These are phyloP conservation scores for Plasmopara halstedii DNA, from an alignment of 352 stramenopile genomes.

Conservation along the genomic window DNA sequence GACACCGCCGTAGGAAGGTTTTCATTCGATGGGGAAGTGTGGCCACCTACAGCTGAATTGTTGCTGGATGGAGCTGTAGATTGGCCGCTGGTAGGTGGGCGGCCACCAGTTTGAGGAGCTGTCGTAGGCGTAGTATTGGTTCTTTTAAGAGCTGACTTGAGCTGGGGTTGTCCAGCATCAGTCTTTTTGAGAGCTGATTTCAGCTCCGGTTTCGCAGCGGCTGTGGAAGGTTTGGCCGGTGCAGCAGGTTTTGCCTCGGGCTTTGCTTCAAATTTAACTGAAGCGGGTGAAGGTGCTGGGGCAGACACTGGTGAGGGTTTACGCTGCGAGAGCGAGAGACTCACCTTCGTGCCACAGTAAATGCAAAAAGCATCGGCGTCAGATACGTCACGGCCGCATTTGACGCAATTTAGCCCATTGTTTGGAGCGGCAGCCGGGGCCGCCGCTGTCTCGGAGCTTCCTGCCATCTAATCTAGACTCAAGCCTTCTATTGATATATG, in stretches of 20 bases:
- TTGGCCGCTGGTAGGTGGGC: slow-evolving; percentile 23
- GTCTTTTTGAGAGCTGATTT: slow-evolving; percentile 11
- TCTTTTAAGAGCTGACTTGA: slow-evolving; percentile 12
- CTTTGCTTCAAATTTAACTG: no score
- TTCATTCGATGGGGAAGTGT: slow-evolving; percentile 18
- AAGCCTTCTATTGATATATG: background rate
- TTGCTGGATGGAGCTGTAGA: slow-evolving; percentile 21
- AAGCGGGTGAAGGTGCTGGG: background rate
- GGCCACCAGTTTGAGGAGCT: slow-evolving; percentile 15
- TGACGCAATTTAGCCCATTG: slow-evolving; percentile 56
- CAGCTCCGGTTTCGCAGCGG: slow-evolving; percentile 5
- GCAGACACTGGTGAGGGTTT: slow-evolving; percentile 22
- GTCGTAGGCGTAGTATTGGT: slow-evolving; percentile 9
- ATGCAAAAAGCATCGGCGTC: slow-evolving; percentile 79
- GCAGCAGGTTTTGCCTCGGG: slow-evolving; percentile 11
- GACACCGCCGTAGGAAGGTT: slow-evolving; percentile 17
- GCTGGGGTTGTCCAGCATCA: slow-evolving; percentile 2
- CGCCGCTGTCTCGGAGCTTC: slow-evolving; percentile 55
- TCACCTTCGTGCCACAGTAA: slow-evolving; percentile 83
- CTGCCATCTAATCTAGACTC: slow-evolving; percentile 55
- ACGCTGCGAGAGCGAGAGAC: slow-evolving; percentile 48
- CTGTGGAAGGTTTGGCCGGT: background rate
- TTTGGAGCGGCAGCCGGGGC: slow-evolving; percentile 27
- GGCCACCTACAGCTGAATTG: slow-evolving; percentile 6
- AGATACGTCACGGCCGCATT: slow-evolving; percentile 67